These are phyloP conservation scores for Macrocybe gigantea DNA, from an alignment of 768 basidiomycete species.

Conservation along the genomic window DNA sequence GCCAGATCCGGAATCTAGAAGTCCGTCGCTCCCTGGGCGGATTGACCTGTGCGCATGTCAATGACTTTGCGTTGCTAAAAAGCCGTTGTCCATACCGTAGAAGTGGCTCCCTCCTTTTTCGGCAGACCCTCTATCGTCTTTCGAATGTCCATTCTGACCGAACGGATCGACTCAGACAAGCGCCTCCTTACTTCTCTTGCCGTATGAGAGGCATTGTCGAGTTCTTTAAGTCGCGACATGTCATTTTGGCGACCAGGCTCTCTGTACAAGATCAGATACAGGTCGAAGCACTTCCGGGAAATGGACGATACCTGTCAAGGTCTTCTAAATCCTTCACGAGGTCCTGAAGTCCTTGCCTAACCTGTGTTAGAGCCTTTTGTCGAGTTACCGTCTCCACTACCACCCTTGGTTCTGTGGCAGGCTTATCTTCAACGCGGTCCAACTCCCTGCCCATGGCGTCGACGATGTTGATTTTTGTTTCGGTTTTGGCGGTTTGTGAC, in stretches of 20 bases:
- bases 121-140: slow-evolving; percentile 17
- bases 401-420: neutral
- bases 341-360: slow-evolving; percentile 53
- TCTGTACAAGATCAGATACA: slow-evolving; percentile 25
- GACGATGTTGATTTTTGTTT: slow-evolving; percentile 28
- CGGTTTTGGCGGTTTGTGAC: neutral
- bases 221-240: slow-evolving; percentile 15
- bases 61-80: too few species aligned
- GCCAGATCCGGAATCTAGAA: too few species aligned
- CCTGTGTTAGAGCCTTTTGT: slow-evolving; percentile 47
- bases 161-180: slow-evolving; percentile 33
- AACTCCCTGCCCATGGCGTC: slow-evolving; percentile 68
- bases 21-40: too few species aligned
- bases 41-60: too few species aligned
- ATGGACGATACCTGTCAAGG: slow-evolving; percentile 44
- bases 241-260: slow-evolving; percentile 29
- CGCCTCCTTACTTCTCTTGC: slow-evolving; percentile 40
- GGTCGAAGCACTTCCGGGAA: slow-evolving; percentile 3
- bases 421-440: slow-evolving; percentile 21
- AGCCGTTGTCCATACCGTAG: too few species aligned
- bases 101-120: too few species aligned
- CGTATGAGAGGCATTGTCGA: slow-evolving; percentile 9
- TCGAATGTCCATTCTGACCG: slow-evolving; percentile 30
- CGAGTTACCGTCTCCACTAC: slow-evolving; percentile 22
- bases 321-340: slow-evolving; percentile 52